Conservation (phyloP, 2,329 filamentous ascomycete species). For the Fusarium virguliforme region DNA sequence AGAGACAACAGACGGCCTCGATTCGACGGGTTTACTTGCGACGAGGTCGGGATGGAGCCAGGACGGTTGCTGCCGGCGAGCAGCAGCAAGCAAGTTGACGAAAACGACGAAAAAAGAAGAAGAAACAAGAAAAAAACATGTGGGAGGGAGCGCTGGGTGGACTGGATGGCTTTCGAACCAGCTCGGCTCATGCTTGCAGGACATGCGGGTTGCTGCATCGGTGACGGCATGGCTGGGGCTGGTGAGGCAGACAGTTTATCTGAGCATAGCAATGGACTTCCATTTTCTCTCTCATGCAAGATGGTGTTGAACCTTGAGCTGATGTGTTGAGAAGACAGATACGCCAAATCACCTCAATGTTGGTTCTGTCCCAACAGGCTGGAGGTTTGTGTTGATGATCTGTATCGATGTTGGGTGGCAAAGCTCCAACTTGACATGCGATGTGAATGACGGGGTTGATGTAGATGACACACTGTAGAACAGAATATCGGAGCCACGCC, state of each 20-base stretch:
- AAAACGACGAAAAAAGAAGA: conserved; percentile 48
- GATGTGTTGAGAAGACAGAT: conserved; percentile 6
- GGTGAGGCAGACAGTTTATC: conserved; percentile 49
- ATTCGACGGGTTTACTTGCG: conserved; percentile 33
- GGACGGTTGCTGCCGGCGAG: conserved; percentile 35
- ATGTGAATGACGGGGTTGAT: conserved; percentile 7
- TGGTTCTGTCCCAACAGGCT: not conserved
- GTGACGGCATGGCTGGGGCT: conserved; percentile 34
- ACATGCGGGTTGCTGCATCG: conserved; percentile 25
- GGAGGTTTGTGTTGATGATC: not conserved
- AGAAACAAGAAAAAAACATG: conserved; percentile 47
- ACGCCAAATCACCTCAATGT: not conserved
- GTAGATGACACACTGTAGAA: not conserved
- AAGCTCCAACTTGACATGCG: conserved; percentile 7
- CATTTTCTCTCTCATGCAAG: conserved; percentile 44
- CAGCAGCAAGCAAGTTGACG: conserved; percentile 32
- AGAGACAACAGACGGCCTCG: conserved; percentile 32
- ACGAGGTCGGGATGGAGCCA: conserved; percentile 31
- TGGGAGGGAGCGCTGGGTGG: conserved; percentile 49
- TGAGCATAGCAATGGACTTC: conserved; percentile 47
- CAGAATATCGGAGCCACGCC: conserved; percentile 10
- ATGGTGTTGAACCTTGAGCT: conserved; percentile 10
- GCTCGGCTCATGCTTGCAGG: conserved; percentile 37
- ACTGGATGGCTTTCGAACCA: conserved; percentile 47
- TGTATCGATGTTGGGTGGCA: not conserved